Evolutionary conservation across 1,139 yeast species (phyloP), one percentile per base, ranked within the genome.

Genomic region (Spencermartinsiella ligniputridi): DNA sequence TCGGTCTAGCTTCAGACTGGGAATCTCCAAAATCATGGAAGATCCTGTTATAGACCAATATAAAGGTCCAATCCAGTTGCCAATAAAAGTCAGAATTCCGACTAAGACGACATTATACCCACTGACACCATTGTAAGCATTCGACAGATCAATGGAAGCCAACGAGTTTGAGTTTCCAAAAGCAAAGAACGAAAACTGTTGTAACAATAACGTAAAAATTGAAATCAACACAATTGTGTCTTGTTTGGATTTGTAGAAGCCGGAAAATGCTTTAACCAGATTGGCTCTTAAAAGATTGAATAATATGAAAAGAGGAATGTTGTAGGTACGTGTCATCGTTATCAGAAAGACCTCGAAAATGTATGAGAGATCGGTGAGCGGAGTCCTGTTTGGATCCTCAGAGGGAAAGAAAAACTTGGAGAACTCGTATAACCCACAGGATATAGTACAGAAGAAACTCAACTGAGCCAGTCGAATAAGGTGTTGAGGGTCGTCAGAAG

Each of bases 121-220:
- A 0, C 75, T 62, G 3, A 90, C 72, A 0, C 98, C 98, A 60
- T 92, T 92, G 62, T 92, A 92, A 0, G 97, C 90, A 61, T 92
- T 89, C 0, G 96, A 79, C 22, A 92, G 71, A 57, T 92, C 97
- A 19, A 92, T 81, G 0, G 97, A 84, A 0, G 97, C 94, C 54
- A 92, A 74, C 40, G 96, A 89, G 59, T 92, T 92, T 0, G 97
- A 89, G 45, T 87, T 88, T 0, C 97, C 97, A 66, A 84, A 75
- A 11, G 88, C 86, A 67, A 87, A 92, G 60, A 90, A 92, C 0
- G 92, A 70, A 39, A 88, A 69, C 54, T 87, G 82, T 60, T 89
- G 95, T 39, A 87, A 56, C 5, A 76, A 49, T 8, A 68, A 43
- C 2, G 56, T 52, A 25, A 64, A 50, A 6, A 66, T 49, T 17